phyloP scores from a whole-genome alignment of 768 basidiomycete species.

The Sarcodon aspratus region DNA sequence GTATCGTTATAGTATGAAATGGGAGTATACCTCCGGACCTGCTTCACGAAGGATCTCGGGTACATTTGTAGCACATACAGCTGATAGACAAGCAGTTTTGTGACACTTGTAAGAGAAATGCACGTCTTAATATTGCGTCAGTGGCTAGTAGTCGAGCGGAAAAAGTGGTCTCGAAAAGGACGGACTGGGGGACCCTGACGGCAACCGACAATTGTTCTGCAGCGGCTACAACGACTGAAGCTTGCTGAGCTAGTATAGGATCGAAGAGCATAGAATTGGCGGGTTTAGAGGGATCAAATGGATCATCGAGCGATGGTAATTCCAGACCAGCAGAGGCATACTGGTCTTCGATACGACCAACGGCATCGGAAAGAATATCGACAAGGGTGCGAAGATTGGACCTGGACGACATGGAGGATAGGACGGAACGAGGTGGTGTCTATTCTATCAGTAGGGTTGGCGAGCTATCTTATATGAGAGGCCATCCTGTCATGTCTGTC shows the following conservation, averaged over 20 bases:
- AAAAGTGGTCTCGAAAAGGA: neutral
- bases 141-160: neutral
- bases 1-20: neutral
- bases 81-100: slow-evolving; percentile 9
- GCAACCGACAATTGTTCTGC: neutral
- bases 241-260: neutral
- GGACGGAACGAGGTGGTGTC: too few species aligned
- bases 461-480: too few species aligned
- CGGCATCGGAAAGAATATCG: neutral
- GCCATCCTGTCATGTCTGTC: too few species aligned
- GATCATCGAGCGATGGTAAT: neutral
- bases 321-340: neutral
- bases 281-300: neutral
- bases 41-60: slow-evolving; percentile 16
- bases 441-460: too few species aligned
- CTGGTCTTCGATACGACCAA: neutral
- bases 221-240: neutral
- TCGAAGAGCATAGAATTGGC: neutral
- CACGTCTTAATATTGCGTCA: neutral
- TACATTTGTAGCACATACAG: slow-evolving; percentile 12
- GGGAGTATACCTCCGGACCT: slow-evolving; percentile 11
- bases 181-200: neutral
- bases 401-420: too few species aligned
- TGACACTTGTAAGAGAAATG: neutral
- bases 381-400: neutral